Evolutionary conservation across 2,329 filamentous ascomycete species (phyloP), one percentile per base, ranked within the genome.

Genomic region (Cordyceps fumosorosea): DNA sequence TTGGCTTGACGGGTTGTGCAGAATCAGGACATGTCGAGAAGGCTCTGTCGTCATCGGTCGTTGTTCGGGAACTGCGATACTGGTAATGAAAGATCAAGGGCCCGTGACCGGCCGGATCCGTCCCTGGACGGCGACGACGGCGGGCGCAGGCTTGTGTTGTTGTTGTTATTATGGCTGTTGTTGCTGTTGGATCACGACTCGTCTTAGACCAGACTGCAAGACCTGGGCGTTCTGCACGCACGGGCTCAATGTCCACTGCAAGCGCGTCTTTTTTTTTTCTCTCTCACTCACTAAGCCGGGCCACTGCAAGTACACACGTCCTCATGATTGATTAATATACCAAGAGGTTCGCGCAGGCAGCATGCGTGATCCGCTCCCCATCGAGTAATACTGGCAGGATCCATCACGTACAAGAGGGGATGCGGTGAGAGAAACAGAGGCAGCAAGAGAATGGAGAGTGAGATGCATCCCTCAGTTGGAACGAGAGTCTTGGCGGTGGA

Each of bases 161-260:
- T 47, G 44, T 29, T 29, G 26, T 29, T 29, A 6, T 3, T 29
- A 29, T 29, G 3, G 26, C 3, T 29, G 26, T 29, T 29, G 3
- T 29, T 29, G 26, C 6, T 29, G 40, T 8, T 44, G 40, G 44
- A 5, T 22, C 44, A 47, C 48, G 53, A 55, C 37, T 55, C 40
- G 20, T 45, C 20, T 53, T 53, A 18, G 44, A 14, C 14, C 11
- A n/a, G n/a, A n/a, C n/a, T n/a, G n/a, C n/a, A 6, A n/a, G 34
- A 54, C 48, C 18, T 55, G 52, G 53, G 53, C 26, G 24, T 54
- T 40, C 53, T 56, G 53, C 53, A 56, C 53, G 53, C 53, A 56
- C 53, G 53, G 53, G 40, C 53, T 44, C 37, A 18, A 44, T 45
- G 53, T 40, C 53, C 53, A 56, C 53, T 45, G 7, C 40, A 20